These are phyloP conservation scores for Fonsecaea nubica DNA, from an alignment of 2,329 filamentous ascomycete species.

Conservation along the genomic window DNA sequence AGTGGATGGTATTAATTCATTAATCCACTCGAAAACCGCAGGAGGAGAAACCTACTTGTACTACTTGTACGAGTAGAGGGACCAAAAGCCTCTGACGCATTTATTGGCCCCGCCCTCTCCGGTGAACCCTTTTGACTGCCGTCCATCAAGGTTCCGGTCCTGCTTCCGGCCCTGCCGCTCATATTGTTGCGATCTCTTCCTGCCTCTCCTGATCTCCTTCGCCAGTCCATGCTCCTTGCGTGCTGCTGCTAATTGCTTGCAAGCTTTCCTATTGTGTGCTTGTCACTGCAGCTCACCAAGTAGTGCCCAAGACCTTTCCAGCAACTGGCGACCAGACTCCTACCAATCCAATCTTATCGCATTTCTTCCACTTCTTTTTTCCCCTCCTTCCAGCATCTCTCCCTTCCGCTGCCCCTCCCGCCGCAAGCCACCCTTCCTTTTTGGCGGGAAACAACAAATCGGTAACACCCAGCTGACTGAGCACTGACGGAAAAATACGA, in stretches of 20 bases:
- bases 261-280: constrained; percentile 10
- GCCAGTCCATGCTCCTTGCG: constrained; percentile 4
- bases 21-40: neutral
- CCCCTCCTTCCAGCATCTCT: constrained; percentile 12
- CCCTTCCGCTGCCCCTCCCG: constrained; percentile 3
- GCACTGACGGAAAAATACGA: neutral
- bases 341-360: constrained; percentile 9
- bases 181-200: constrained; percentile 4
- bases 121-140: neutral
- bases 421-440: constrained; percentile 7
- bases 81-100: neutral
- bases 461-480: neutral
- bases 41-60: neutral
- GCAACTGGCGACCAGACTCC: neutral
- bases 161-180: neutral
- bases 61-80: too few relatives aligned
- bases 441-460: neutral
- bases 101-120: neutral
- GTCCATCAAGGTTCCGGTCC: constrained; percentile 5
- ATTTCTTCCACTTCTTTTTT: constrained; percentile 6
- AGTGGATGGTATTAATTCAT: neutral
- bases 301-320: neutral
- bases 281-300: constrained; percentile 4
- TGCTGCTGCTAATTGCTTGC: constrained; percentile 4
- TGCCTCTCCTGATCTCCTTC: constrained; percentile 14